These are phyloP conservation scores for Trichosporon sp. DNA, from an alignment of 1,284 basidiomycete species.

Conservation along the genomic window DNA sequence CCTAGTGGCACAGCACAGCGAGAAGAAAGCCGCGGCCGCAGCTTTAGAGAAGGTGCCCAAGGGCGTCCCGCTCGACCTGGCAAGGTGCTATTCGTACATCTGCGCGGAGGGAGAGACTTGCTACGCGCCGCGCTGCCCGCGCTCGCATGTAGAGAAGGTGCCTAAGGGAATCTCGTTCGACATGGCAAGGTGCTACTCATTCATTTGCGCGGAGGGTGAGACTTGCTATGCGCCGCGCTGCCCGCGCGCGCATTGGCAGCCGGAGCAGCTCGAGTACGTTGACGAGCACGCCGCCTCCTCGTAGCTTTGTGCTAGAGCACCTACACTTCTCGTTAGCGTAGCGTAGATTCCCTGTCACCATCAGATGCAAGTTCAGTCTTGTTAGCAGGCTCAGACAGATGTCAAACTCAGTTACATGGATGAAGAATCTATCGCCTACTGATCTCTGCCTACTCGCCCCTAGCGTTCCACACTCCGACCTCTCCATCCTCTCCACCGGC, in stretches of 20 bases:
- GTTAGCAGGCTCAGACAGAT: not conserved
- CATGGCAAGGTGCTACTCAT: not conserved
- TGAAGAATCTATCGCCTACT: not conserved
- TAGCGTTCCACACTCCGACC: constrained; percentile 67
- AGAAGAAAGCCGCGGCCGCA: not conserved
- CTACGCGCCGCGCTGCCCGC: not conserved
- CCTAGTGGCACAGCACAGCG: too few species aligned
- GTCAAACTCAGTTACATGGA: not conserved
- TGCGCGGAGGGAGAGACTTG: not conserved
- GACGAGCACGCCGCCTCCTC: too few species aligned
- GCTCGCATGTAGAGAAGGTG: too few species aligned
- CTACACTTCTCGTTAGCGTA: too few species aligned
- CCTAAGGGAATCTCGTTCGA: too few species aligned
- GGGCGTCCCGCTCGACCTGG: not conserved
- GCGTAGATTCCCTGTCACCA: too few species aligned
- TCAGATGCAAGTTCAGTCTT: not conserved
- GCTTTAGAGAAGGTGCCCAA: not conserved
- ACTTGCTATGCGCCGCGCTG: not conserved
- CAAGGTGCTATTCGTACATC: not conserved
- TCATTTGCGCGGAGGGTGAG: not conserved
- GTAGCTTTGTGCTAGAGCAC: too few species aligned
- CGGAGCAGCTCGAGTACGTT: not conserved
- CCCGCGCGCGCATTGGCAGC: not conserved
- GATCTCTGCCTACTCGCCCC: constrained; percentile 33
- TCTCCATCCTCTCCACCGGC: constrained; percentile 75